Percentiles rank a stretch among this genome's conserved stretches.
Evolutionary conservation across 441 rosid species (phyloP).

Genomic region (Sinapis alba): DNA sequence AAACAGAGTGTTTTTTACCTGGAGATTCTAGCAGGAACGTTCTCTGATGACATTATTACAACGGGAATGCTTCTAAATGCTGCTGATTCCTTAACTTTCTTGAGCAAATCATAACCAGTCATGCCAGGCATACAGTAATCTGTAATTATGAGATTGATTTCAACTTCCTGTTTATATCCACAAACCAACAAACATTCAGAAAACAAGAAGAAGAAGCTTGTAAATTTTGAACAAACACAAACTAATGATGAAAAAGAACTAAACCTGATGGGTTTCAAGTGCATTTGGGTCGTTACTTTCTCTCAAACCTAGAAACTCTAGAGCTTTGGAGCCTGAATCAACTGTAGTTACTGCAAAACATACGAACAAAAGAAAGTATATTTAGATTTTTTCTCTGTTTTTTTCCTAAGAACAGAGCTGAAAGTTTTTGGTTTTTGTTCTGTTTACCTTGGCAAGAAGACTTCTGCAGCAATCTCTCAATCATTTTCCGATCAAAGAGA

Average conservation of each 20-base stretch:
- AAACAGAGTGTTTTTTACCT: conserved; percentile 38
- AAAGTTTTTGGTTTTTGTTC: not conserved
- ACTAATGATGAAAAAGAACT: not conserved
- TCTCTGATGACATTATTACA: conserved; percentile 71
- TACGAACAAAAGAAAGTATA: not conserved
- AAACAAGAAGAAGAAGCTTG: not conserved
- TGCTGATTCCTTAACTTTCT: conserved; percentile 71
- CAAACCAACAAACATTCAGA: not conserved
- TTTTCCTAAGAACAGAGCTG: not conserved
- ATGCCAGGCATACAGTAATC: conserved; percentile 96
- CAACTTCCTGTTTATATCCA: conserved; percentile 36
- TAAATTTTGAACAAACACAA: not conserved
- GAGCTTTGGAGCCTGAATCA: conserved; percentile 87
- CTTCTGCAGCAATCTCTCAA: conserved; percentile 62
- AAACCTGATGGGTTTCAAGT: conserved; percentile 40
- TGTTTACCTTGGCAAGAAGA: conserved; percentile 65
- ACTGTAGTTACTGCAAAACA: conserved; percentile 71
- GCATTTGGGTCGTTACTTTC: conserved; percentile 37
- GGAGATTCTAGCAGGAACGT: conserved; percentile 61
- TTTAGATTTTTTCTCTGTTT: not conserved
- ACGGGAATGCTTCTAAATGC: conserved; percentile 58
- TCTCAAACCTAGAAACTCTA: conserved; percentile 73
- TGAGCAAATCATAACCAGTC: conserved; percentile 88
- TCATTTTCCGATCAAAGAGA: conserved; percentile 56
- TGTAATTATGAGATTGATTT: conserved; percentile 76